Conservation (phyloP, 371 early-diverging fungal genomes). For the Thermomucor indicae-seudaticae region DNA sequence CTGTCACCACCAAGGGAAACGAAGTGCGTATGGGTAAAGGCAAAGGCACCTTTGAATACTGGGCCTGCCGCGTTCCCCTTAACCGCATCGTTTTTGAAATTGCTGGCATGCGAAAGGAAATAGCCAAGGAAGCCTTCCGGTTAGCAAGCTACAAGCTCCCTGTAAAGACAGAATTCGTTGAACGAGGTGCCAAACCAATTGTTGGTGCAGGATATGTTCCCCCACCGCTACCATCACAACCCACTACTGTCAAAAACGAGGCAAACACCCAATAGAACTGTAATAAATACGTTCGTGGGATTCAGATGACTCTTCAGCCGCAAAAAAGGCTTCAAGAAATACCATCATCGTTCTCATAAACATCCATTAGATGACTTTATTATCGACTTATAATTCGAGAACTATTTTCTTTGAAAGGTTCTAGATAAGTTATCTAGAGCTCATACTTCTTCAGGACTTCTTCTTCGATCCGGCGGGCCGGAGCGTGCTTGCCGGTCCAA, state of each 20-base stretch:
- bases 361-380: too few species aligned
- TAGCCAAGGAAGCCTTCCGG: constrained; percentile 78
- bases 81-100: constrained; percentile 90
- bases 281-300: too few species aligned
- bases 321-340: too few species aligned
- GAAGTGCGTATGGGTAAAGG: constrained; percentile 98
- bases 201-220: constrained; percentile 43
- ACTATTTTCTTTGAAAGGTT: neutral
- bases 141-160: constrained; percentile 69
- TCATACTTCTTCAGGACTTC: constrained; percentile 43
- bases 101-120: constrained; percentile 68
- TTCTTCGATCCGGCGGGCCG: constrained; percentile 36
- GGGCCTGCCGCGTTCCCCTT: constrained; percentile 86
- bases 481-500: constrained; percentile 68
- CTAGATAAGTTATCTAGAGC: constrained; percentile 8
- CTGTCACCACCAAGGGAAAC: constrained; percentile 88
- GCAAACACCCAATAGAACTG: too few species aligned
- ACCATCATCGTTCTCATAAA: too few species aligned
- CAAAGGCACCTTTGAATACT: constrained; percentile 93
- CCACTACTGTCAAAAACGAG: too few species aligned
- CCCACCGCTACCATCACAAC: constrained; percentile 9
- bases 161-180: constrained; percentile 74
- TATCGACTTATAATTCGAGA: too few species aligned
- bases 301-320: too few species aligned
- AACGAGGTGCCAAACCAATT: constrained; percentile 51